phyloP scores from a whole-genome alignment of 495 filamentous ascomycete genomes.

The Staphylotrichum longicolle region DNA sequence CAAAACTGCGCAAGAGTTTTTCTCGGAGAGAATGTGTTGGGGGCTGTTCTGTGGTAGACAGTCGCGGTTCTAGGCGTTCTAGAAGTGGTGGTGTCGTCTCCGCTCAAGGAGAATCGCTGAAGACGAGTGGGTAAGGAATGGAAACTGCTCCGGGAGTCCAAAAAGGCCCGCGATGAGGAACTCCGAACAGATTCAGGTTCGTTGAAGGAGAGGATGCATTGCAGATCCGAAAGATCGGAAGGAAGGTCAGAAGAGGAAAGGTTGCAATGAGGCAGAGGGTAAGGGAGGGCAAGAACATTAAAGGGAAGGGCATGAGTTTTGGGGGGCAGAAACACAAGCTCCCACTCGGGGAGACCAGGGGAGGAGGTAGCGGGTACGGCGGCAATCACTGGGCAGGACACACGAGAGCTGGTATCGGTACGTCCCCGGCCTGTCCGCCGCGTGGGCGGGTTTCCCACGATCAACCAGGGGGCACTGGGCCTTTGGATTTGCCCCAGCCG shows the following conservation, averaged over 20 bases:
- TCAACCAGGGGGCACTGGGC: slow-evolving; percentile 1
- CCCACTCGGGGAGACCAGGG: not conserved
- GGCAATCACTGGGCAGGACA: not conserved
- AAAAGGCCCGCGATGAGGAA: slow-evolving; percentile 27
- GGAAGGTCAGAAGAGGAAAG: slow-evolving; percentile 23
- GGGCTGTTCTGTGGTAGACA: not conserved
- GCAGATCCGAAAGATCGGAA: slow-evolving; percentile 17
- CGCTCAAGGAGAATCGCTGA: slow-evolving; percentile 5
- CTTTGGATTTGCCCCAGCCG: slow-evolving; percentile 6
- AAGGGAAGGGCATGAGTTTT: slow-evolving; percentile 13
- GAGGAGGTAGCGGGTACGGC: slow-evolving; percentile 7
- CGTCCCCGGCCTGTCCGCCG: not conserved
- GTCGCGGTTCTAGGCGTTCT: slow-evolving; percentile 6
- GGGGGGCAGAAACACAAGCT: slow-evolving; percentile 2
- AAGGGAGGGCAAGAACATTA: slow-evolving; percentile 18
- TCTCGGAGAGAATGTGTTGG: slow-evolving; percentile 14
- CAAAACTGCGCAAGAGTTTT: not conserved
- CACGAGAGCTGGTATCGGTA: not conserved
- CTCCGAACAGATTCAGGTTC: slow-evolving; percentile 22
- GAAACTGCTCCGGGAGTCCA: slow-evolving; percentile 25
- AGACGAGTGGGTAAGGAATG: slow-evolving; percentile 25
- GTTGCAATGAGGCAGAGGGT: slow-evolving; percentile 14
- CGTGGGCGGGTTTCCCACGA: slow-evolving; percentile 3
- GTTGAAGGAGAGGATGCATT: slow-evolving; percentile 29
- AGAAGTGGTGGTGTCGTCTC: slow-evolving; percentile 1